phyloP scores from a whole-genome alignment of 345 rosid species.

The Corymbia maculata region DNA sequence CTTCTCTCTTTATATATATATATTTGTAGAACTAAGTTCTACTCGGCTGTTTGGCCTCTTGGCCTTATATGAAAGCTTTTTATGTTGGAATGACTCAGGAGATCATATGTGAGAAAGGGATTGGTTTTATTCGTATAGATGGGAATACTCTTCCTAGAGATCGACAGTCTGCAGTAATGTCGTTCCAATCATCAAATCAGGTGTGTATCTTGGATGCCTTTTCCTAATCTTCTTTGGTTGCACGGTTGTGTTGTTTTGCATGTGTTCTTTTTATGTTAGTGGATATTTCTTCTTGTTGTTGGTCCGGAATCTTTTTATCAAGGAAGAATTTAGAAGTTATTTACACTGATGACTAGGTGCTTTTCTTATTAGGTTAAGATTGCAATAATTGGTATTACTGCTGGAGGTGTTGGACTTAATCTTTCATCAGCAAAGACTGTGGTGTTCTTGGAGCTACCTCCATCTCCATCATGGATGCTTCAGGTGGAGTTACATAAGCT shows the following conservation, averaged over 20 bases:
- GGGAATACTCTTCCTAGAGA: slow-evolving; percentile 83
- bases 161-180: slow-evolving; percentile 75
- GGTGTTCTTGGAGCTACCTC: slow-evolving; percentile 88
- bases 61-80: background rate
- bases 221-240: background rate
- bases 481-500: slow-evolving; percentile 36
- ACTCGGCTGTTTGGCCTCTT: background rate
- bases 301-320: background rate
- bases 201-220: slow-evolving; percentile 14
- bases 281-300: background rate
- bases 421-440: slow-evolving; percentile 86
- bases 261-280: background rate
- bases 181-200: slow-evolving; percentile 62
- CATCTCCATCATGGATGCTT: slow-evolving; percentile 81
- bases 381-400: slow-evolving; percentile 85
- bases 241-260: background rate
- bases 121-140: slow-evolving; percentile 87
- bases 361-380: slow-evolving; percentile 39
- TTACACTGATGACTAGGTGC: background rate
- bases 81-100: slow-evolving; percentile 35
- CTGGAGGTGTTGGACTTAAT: slow-evolving; percentile 95
- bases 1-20: background rate
- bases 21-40: background rate
- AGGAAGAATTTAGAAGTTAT: background rate
- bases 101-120: slow-evolving; percentile 72